Evolutionary conservation across 208 protist species (phyloP).

Genomic region (Leishmania tarentolae): DNA sequence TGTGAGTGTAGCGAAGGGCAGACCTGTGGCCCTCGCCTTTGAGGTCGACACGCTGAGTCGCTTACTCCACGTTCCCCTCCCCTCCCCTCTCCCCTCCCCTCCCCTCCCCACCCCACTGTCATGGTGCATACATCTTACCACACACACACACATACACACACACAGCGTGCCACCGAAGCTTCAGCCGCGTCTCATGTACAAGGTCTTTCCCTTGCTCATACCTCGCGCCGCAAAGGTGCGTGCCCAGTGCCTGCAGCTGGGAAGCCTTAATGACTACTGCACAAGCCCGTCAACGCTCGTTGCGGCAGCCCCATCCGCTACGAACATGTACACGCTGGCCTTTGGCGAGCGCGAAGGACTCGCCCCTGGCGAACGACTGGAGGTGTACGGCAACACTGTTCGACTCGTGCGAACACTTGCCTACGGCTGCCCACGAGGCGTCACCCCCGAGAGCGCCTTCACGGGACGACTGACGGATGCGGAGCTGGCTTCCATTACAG

Average conservation of each 20-base stretch:
- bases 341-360: conserved; percentile 71
- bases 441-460: conserved; percentile 26
- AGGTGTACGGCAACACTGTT: conserved; percentile 58
- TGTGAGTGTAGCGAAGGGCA: background rate
- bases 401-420: conserved; percentile 54
- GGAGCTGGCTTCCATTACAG: conserved; percentile 34
- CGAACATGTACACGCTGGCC: conserved; percentile 75
- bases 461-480: conserved; percentile 20
- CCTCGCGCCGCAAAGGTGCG: conserved; percentile 45
- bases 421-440: conserved; percentile 45
- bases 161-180: background rate
- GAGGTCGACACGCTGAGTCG: background rate
- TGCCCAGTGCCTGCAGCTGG: conserved; percentile 34
- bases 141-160: background rate
- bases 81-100: background rate
- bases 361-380: conserved; percentile 58
- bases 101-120: background rate
- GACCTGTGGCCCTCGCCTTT: background rate
- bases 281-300: conserved; percentile 38
- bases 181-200: conserved; percentile 15
- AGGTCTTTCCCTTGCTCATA: conserved; percentile 35
- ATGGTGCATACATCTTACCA: background rate
- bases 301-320: conserved; percentile 44
- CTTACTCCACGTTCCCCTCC: background rate
- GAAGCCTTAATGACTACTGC: conserved; percentile 43